Conservation (phyloP, 352 stramenopile species). For the Phytophthora parvispora region DNA sequence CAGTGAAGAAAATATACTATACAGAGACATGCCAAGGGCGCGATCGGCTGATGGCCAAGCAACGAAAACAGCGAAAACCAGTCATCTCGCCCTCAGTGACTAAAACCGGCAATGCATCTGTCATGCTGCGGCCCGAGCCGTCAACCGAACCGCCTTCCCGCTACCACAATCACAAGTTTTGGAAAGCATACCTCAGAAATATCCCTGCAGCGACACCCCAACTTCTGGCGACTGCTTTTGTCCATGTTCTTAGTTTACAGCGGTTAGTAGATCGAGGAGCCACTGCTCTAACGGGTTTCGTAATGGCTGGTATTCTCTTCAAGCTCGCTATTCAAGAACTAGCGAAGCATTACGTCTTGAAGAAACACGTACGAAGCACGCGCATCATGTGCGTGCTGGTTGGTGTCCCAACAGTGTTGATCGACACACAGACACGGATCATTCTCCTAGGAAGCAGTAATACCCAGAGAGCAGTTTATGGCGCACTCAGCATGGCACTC, state of each 20-base stretch:
- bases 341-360: conserved; percentile 31
- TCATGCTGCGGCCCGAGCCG: background rate
- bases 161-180: background rate
- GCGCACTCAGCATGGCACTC: conserved; percentile 32
- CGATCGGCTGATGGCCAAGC: conserved; percentile 2
- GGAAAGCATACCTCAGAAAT: conserved; percentile 3
- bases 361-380: conserved; percentile 25
- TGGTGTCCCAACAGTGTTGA: conserved; percentile 42
- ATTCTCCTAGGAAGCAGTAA: conserved; percentile 33
- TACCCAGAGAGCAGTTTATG: conserved; percentile 8
- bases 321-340: conserved; percentile 46
- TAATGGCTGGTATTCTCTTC: conserved; percentile 25
- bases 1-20: conserved; percentile 26
- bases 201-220: background rate
- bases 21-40: conserved; percentile 19
- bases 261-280: conserved; percentile 9
- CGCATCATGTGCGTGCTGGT: conserved; percentile 42
- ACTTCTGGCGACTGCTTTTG: conserved; percentile 23
- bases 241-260: conserved; percentile 25
- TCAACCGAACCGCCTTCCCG: background rate
- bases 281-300: conserved; percentile 10
- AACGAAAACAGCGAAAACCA: background rate
- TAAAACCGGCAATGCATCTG: background rate
- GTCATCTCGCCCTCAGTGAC: no score
- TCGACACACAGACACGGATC: conserved; percentile 51